Base-by-base conservation (phyloP, 2,329 filamentous ascomycete species). In the Pseudopyricularia javanii region DNA sequence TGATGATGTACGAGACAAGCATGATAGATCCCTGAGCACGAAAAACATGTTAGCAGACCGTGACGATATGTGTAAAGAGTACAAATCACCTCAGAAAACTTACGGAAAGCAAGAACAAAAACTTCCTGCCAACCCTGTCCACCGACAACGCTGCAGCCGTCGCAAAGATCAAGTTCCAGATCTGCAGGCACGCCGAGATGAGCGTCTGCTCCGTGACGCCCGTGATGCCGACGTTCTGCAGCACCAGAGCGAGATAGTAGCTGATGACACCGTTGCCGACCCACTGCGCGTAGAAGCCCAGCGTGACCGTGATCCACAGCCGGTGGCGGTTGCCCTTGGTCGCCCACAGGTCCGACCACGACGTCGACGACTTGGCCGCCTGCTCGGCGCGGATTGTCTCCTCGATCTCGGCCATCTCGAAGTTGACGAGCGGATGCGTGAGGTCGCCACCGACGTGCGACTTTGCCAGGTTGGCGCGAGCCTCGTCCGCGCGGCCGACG, bases 321-420 rank as follows among this genome's bases (percentile, higher is more conserved):
- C 55, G 43, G 26, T 51, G 52, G 4, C 54, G 47, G 37, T 55
- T 53, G 37, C 50, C 51, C 4, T 14, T 22, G 3, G 47, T 52
- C 2, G 68, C 58, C 28, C 74, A 57, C 47, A 70, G 56, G 24
- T 73, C 62, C 50, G 68, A 62, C 53, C 66, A 70, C n/a, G 57
- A 62, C 33, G 64, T 67, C 3, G 20, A 11, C 49, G 24, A 34
- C 15, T 33, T 34, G 53, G 64, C 59, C 52, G 65, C 59, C 54
- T 66, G 64, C 56, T 76, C 74, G 20, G 72, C 54, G 43, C 62
- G 61, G 22, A 76, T 64, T 4, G 72, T 74, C 54, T 72, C 67
- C 56, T 68, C 64, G 56, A 76, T 76, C 59, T 77, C 73, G 8
- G 64, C 60, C 55, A 66, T 71, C 54, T 76, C 71, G 22, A 26